phyloP scores from a whole-genome alignment of 2,329 filamentous ascomycete species.

The Onygenales sp. region DNA sequence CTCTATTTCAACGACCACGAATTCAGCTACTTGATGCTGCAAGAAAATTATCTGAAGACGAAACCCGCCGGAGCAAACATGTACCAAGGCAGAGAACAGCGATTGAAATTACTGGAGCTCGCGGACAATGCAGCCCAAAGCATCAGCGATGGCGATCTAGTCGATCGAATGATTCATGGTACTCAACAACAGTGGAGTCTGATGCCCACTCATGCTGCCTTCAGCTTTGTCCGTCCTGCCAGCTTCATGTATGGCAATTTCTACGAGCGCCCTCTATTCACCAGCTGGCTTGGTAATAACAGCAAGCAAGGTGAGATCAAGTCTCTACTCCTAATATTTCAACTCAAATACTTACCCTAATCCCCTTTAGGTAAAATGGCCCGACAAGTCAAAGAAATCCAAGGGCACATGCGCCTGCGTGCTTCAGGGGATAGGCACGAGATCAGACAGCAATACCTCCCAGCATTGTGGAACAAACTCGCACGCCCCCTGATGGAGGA shows the following conservation, averaged over 20 bases:
- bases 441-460: slow-evolving; percentile 87
- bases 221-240: slow-evolving; percentile 86
- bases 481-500: slow-evolving; percentile 64
- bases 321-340: not conserved
- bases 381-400: slow-evolving; percentile 82
- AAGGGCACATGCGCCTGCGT: slow-evolving; percentile 90
- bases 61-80: slow-evolving; percentile 58
- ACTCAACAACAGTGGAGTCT: slow-evolving; percentile 97
- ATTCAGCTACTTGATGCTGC: slow-evolving; percentile 93
- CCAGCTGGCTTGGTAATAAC: slow-evolving; percentile 89
- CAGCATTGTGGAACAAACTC: slow-evolving; percentile 72
- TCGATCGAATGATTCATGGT: slow-evolving; percentile 97
- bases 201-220: slow-evolving; percentile 93
- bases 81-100: slow-evolving; percentile 58
- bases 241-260: slow-evolving; percentile 78
- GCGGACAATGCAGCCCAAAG: slow-evolving; percentile 83
- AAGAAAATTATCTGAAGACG: slow-evolving; percentile 90
- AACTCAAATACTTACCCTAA: slow-evolving; percentile 11
- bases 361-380: slow-evolving; percentile 48
- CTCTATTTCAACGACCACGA: slow-evolving; percentile 99
- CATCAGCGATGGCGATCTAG: slow-evolving; percentile 92
- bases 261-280: slow-evolving; percentile 63
- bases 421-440: slow-evolving; percentile 88
- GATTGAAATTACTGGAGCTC: slow-evolving; percentile 75
- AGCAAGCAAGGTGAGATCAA: slow-evolving; percentile 62